Base-by-base conservation (phyloP, 257 asterid species). In the Gardenia jasminoides region DNA sequence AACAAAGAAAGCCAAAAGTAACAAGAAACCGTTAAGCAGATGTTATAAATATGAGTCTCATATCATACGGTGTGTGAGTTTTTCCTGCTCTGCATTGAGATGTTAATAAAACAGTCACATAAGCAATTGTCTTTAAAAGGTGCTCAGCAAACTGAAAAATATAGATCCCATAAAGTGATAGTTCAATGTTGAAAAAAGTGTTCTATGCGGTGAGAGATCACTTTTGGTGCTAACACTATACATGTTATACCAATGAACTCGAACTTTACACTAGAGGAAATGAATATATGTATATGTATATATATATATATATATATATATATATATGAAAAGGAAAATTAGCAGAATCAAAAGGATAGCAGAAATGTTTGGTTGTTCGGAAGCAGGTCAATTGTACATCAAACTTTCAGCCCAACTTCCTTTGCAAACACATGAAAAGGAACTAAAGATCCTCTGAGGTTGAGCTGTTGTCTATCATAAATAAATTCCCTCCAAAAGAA, bases 1-100 rank as follows among this genome's bases (percentile, higher is more conserved):
- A 80, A 79, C 66, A 72, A 74, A 54, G n/a, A 72, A 72, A 81
- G 69, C 5, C 6, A 44, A 4, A 74, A 39, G 50, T 24, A 28
- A 54, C 59, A 67, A 80, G 67, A 56, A 68, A 59, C 70, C 61
- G 31, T 67, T 65, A 68, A 44, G 46, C 20, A 52, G 59, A 69
- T 65, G 4, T 28, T 28, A 28, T 30, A 74, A 10, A 30, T 16
- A 54, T 36, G 15, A 41, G 6, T 20, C 10, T 19, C 46, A 70
- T 26, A 36, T 50, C 47, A 76, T 5, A 76, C 33, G 46, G 50
- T 31, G 62, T 66, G 59, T 11, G 41, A 20, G 28, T 22, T 39
- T 26, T 41, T 16, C 16, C 50, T 9, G 13, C 24, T 75, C 78
- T 44, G 4, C 20, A 30, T 54, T 59, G 65, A 71, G 47, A 46